These are phyloP conservation scores for Dothideomycetes sp. DNA, from an alignment of 2,329 filamentous ascomycete species.

Conservation along the genomic window DNA sequence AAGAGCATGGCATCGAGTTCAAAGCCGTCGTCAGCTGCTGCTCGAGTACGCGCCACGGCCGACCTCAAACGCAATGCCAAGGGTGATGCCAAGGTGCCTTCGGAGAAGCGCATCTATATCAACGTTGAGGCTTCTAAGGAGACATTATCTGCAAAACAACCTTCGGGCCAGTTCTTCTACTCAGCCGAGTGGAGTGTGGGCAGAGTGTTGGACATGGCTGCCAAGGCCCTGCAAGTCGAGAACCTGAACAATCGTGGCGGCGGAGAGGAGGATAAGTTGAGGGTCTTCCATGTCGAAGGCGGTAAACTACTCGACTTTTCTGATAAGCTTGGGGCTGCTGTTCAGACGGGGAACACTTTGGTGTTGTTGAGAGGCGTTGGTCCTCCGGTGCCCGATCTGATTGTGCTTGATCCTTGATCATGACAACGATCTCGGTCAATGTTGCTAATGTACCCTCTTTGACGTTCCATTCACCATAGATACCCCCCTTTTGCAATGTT, in stretches of 20 bases:
- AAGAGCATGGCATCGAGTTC: conserved; percentile 40
- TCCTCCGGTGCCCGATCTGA: conserved; percentile 61
- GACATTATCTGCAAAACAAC: conserved; percentile 73
- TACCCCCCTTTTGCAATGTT: too few species aligned
- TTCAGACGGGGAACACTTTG: conserved; percentile 80
- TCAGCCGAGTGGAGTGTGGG: conserved; percentile 77
- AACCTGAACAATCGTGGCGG: conserved; percentile 75
- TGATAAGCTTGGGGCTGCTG: conserved; percentile 67
- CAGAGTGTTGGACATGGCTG: conserved; percentile 67
- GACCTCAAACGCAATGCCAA: conserved; percentile 79
- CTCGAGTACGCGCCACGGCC: conserved; percentile 60
- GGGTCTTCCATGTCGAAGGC: conserved; percentile 89
- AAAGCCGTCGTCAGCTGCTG: conserved; percentile 46
- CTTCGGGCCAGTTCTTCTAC: conserved; percentile 48
- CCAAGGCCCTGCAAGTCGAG: conserved; percentile 65
- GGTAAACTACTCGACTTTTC: conserved; percentile 78
- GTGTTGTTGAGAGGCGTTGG: conserved; percentile 81
- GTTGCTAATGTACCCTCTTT: too few species aligned
- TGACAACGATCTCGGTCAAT: too few species aligned
- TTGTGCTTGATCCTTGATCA: conserved; percentile 36
- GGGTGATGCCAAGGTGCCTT: conserved; percentile 71
- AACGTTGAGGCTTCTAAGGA: conserved; percentile 84
- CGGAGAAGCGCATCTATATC: conserved; percentile 81
- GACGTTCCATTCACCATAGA: too few species aligned
- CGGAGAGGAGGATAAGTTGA: conserved; percentile 67